These are phyloP conservation scores for Pyrenula massariospora DNA, from an alignment of 495 filamentous ascomycete genomes.

Conservation along the genomic window DNA sequence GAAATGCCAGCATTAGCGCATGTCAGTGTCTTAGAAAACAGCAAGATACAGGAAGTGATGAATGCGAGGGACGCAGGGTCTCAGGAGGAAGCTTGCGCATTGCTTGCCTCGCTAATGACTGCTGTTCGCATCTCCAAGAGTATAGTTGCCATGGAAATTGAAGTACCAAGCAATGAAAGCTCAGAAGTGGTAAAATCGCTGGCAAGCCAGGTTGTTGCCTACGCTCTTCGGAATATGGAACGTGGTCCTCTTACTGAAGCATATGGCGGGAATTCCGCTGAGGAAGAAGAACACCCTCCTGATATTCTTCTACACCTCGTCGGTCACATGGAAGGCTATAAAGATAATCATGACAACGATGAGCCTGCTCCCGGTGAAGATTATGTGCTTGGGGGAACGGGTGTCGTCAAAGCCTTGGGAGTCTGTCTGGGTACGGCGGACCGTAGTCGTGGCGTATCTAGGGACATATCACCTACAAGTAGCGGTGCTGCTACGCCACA, in stretches of 20 bases:
- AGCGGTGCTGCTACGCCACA: conserved; percentile 46
- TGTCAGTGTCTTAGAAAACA: conserved; percentile 79
- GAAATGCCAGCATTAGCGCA: conserved; percentile 77
- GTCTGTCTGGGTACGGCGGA: conserved; percentile 71
- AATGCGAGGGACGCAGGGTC: conserved; percentile 55
- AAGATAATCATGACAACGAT: conserved; percentile 47
- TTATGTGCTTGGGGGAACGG: conserved; percentile 91
- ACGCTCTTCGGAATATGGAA: conserved; percentile 87
- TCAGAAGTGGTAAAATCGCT: conserved; percentile 86
- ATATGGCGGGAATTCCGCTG: conserved; percentile 19
- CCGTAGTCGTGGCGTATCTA: conserved; percentile 19
- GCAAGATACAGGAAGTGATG: conserved; percentile 52
- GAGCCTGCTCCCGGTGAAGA: conserved; percentile 77
- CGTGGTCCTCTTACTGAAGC: conserved; percentile 36
- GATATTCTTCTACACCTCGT: conserved; percentile 61
- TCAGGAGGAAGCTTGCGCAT: conserved; percentile 86
- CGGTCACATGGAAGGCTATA: conserved; percentile 38
- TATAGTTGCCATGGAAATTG: conserved; percentile 83
- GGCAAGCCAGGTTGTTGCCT: conserved; percentile 86
- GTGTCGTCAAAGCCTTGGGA: conserved; percentile 85
- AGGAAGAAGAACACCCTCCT: conserved; percentile 36
- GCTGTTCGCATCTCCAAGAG: conserved; percentile 74
- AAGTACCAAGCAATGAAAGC: conserved; percentile 65
- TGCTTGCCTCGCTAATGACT: conserved; percentile 85
- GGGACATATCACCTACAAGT: conserved; percentile 25